Percentiles rank a stretch among this genome's conserved stretches.
Evolutionary conservation across 768 basidiomycete species (phyloP).

Genomic region (Lactarius tabidus): DNA sequence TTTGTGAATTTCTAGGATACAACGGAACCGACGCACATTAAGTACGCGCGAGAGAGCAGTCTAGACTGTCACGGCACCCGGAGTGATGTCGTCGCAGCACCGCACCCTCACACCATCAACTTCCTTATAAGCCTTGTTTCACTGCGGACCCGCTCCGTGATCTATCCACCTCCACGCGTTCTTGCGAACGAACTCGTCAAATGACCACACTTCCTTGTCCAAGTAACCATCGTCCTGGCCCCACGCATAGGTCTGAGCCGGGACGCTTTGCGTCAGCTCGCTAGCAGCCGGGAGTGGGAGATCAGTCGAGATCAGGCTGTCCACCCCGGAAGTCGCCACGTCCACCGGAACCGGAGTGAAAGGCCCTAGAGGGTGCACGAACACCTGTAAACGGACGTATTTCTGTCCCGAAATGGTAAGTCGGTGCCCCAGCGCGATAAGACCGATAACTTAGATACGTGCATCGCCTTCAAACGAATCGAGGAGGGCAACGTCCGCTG

Average conservation of each 20-base stretch:
- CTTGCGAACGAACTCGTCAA: constrained; percentile 71
- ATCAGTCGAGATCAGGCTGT: constrained; percentile 36
- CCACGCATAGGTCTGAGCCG: constrained; percentile 78
- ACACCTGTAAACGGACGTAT: constrained; percentile 56
- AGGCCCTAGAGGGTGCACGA: constrained; percentile 52
- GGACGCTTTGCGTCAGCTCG: constrained; percentile 36
- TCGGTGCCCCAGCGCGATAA: no score
- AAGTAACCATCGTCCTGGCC: constrained; percentile 40
- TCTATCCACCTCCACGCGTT: constrained; percentile 80
- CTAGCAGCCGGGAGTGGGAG: constrained; percentile 39
- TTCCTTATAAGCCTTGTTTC: constrained; percentile 43
- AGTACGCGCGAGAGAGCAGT: not conserved
- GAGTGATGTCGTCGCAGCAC: not conserved
- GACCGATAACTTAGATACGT: no score
- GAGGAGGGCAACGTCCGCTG: constrained; percentile 57
- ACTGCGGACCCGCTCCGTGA: constrained; percentile 18
- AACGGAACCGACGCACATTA: no score
- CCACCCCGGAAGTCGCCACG: not conserved
- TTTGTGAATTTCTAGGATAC: no score
- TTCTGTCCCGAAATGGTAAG: constrained; percentile 46
- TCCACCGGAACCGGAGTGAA: constrained; percentile 33
- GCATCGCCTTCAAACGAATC: constrained; percentile 84
- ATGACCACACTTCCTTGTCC: constrained; percentile 68
- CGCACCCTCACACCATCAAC: constrained; percentile 46
- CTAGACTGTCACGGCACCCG: not conserved